phyloP scores from a whole-genome alignment of 345 rosid genomes.

The Lepidium sativum region DNA sequence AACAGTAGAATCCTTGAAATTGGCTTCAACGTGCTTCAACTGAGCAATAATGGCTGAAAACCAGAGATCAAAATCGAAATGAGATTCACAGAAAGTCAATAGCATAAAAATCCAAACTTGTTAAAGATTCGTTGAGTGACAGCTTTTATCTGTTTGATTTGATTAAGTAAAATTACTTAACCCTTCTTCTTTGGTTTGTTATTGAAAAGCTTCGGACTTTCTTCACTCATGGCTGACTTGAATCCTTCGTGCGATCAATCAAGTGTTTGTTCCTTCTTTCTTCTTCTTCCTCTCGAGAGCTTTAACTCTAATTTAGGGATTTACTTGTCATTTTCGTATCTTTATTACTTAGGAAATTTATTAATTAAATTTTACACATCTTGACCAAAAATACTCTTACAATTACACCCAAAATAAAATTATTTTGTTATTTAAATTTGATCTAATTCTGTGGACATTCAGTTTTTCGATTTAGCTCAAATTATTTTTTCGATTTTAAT shows the following conservation, averaged over 20 bases:
- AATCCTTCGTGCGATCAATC: neutral
- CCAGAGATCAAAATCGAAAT: constrained; percentile 17
- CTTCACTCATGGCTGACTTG: constrained; percentile 39
- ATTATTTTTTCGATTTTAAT: too few species aligned
- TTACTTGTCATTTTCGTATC: neutral
- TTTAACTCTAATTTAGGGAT: neutral
- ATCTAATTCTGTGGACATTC: too few species aligned
- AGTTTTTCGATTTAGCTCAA: too few species aligned
- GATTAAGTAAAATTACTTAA: neutral
- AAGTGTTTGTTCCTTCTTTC: neutral
- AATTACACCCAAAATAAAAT: too few species aligned
- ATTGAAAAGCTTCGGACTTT: constrained; percentile 62
- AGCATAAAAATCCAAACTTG: neutral
- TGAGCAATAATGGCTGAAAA: constrained; percentile 35
- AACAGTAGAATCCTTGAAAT: constrained; percentile 25
- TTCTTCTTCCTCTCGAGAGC: neutral
- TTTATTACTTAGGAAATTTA: neutral
- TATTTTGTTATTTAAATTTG: too few species aligned
- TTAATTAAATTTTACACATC: neutral
- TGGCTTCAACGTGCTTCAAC: constrained; percentile 42
- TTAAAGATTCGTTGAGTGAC: constrained; percentile 18
- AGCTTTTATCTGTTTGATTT: neutral
- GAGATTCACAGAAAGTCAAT: constrained; percentile 1
- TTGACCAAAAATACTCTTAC: neutral
- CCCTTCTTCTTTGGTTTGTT: constrained; percentile 66